Percentiles rank a stretch among this genome's conserved stretches.
Conservation (phyloP, 306 rosid species). For the Nissolia schottii region DNA sequence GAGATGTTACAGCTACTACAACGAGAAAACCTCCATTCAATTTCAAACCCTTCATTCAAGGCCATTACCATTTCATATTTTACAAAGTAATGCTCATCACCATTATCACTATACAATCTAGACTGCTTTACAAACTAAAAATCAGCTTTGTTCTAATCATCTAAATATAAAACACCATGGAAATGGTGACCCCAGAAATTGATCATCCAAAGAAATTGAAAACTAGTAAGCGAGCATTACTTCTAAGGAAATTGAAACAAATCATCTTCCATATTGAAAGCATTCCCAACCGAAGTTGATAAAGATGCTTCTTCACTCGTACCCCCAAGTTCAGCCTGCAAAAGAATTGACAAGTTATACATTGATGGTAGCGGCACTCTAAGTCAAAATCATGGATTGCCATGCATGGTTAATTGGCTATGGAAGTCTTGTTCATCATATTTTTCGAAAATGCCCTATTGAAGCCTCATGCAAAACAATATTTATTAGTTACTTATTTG, state of each 20-base stretch:
- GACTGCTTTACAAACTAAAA: constrained; percentile 4
- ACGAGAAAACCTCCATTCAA: constrained; percentile 3
- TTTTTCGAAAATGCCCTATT: not conserved
- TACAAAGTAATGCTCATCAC: not conserved
- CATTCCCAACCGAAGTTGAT: constrained; percentile 33
- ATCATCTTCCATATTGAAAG: constrained; percentile 43
- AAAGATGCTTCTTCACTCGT: constrained; percentile 33
- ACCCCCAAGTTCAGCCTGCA: constrained; percentile 73
- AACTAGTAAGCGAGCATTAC: constrained; percentile 15
- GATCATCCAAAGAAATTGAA: constrained; percentile 7
- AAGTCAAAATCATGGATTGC: not conserved
- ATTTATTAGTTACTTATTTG: not conserved
- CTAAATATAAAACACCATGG: constrained; percentile 16
- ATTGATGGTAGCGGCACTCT: constrained; percentile 3
- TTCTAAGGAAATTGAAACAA: constrained; percentile 34
- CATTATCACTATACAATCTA: constrained; percentile 20
- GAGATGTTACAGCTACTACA: too few relatives aligned
- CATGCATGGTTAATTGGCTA: not conserved
- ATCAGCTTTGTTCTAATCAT: constrained; percentile 15
- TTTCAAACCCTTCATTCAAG: constrained; percentile 1
- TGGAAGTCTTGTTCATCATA: not conserved
- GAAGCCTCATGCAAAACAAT: not conserved
- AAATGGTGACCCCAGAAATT: not conserved
- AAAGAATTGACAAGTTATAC: constrained; percentile 3
- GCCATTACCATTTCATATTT: constrained; percentile 10